Conservation (phyloP, 2,329 filamentous ascomycete species). For the Elsinoe ampelina region DNA sequence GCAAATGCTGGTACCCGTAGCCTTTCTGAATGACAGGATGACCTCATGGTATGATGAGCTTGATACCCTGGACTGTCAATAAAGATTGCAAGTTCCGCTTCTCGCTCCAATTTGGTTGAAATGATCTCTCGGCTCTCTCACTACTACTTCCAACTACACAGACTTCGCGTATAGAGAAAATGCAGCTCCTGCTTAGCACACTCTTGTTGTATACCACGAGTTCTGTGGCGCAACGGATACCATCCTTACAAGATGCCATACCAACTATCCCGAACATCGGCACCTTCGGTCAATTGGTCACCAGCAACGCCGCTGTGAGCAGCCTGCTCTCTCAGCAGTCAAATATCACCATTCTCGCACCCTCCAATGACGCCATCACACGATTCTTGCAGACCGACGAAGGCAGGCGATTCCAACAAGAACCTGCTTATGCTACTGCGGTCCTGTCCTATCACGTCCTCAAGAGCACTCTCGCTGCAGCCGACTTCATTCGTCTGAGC, state of each 20-base stretch:
- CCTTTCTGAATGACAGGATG: not conserved
- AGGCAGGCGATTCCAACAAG: not conserved
- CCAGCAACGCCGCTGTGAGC: not conserved
- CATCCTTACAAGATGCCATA: not conserved
- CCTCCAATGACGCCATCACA: slow-evolving; percentile 37
- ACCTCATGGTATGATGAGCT: not conserved
- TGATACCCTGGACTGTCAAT: not conserved
- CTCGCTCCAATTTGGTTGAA: too few relatives aligned
- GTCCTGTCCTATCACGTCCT: slow-evolving; percentile 47
- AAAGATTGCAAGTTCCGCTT: not conserved
- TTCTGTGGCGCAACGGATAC: not conserved
- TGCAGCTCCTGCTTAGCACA: not conserved
- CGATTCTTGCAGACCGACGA: not conserved
- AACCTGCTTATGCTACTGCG: slow-evolving; percentile 14
- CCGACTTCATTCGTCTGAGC: slow-evolving; percentile 39
- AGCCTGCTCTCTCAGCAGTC: not conserved
- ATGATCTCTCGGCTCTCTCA: too few relatives aligned
- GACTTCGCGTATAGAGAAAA: not conserved
- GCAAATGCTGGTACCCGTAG: not conserved
- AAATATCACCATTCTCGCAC: slow-evolving; percentile 47
- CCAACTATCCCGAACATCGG: not conserved
- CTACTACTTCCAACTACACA: not conserved
- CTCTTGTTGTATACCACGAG: not conserved
- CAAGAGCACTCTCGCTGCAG: slow-evolving; percentile 39
- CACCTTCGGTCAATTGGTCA: not conserved